These are phyloP conservation scores for Ilyonectria destructans DNA, from an alignment of 2,329 filamentous ascomycete genomes.

Conservation along the genomic window DNA sequence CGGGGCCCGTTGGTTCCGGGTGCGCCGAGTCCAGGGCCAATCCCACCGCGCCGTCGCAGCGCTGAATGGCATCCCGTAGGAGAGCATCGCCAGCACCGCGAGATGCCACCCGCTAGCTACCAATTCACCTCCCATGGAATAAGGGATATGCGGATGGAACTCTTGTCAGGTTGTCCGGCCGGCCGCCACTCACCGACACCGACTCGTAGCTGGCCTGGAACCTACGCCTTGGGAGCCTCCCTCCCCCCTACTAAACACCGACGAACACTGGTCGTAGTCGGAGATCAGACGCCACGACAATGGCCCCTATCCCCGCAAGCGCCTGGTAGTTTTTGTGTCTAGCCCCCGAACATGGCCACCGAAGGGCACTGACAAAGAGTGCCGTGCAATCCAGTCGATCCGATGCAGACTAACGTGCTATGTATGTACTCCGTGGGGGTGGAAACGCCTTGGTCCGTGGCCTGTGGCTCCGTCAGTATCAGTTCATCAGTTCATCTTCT, in stretches of 20 bases:
- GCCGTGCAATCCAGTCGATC: neutral
- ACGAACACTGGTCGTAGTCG: neutral
- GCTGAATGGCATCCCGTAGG: too few species aligned
- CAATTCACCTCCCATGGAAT: too few species aligned
- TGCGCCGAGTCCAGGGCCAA: neutral
- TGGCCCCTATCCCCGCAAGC: neutral
- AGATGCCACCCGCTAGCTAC: too few species aligned
- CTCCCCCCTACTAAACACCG: neutral
- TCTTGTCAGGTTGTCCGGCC: too few species aligned
- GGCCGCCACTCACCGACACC: too few species aligned
- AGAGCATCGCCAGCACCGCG: too few species aligned
- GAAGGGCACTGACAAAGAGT: neutral
- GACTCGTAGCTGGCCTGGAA: too few species aligned
- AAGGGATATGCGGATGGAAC: too few species aligned
- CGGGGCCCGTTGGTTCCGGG: neutral
- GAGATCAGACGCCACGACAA: conserved; percentile 1
- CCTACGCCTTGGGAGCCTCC: neutral
- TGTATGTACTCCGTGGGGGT: neutral
- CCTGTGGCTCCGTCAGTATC: neutral
- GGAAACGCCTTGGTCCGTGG: neutral
- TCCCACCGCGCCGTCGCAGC: neutral
- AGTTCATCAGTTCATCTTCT: conserved; percentile 1
- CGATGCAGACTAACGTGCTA: neutral
- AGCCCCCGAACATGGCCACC: neutral
- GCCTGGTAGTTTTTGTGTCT: neutral